Conservation (phyloP, 768 basidiomycete species). For the Lentinula detonsa region DNA sequence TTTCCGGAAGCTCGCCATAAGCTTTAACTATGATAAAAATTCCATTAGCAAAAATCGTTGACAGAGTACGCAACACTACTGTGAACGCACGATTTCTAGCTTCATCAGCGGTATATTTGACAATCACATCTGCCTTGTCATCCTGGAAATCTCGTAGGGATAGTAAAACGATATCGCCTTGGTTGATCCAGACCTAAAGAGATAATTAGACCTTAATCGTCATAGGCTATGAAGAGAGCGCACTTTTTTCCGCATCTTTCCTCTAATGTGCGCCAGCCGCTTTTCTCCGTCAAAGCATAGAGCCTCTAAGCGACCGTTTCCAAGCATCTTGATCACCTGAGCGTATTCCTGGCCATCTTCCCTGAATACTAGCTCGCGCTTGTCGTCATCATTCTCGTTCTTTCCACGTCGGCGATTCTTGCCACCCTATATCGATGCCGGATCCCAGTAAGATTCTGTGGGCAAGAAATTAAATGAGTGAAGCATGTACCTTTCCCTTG, state of each 20-base stretch:
- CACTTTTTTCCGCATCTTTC: slow-evolving; percentile 99
- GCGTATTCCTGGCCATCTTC: slow-evolving; percentile 99
- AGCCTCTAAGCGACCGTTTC: slow-evolving; percentile 94
- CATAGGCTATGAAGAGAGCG: slow-evolving; percentile 14
- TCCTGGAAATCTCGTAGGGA: slow-evolving; percentile 99
- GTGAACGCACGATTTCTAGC: slow-evolving; percentile 62
- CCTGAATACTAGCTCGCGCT: slow-evolving; percentile 96
- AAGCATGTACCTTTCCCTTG: slow-evolving; percentile 62
- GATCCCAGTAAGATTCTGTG: neutral
- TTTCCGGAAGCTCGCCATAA: slow-evolving; percentile 95
- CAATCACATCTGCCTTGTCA: slow-evolving; percentile 98
- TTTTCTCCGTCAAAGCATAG: slow-evolving; percentile 99
- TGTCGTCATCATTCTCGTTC: slow-evolving; percentile 99
- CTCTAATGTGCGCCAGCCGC: slow-evolving; percentile 94
- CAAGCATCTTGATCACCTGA: slow-evolving; percentile 97
- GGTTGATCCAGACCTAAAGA: slow-evolving; percentile 93
- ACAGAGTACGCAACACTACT: neutral
- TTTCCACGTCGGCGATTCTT: slow-evolving; percentile 99
- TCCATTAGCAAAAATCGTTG: neutral
- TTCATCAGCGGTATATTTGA: slow-evolving; percentile 97
- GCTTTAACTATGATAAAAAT: slow-evolving; percentile 68
- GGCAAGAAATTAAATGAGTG: neutral
- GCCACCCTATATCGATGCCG: slow-evolving; percentile 62
- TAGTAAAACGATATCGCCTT: slow-evolving; percentile 92
- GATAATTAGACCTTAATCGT: neutral